Percentiles rank a stretch among this genome's conserved stretches.
These are phyloP conservation scores for Oehlia diaphana DNA, from an alignment of 192 early-diverging fungal genomes.

Conservation along the genomic window DNA sequence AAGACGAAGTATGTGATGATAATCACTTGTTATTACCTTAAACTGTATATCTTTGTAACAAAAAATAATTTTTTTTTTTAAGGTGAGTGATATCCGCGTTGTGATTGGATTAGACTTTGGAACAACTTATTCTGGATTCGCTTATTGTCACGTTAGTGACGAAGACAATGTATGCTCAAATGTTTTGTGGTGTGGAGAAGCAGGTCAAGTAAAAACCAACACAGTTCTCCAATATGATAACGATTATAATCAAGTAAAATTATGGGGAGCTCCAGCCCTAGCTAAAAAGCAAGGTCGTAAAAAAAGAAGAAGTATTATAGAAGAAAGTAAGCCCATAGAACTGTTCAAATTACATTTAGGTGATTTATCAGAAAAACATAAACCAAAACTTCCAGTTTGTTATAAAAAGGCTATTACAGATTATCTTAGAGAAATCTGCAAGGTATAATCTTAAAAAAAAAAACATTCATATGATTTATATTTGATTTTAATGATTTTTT, in stretches of 20 bases:
- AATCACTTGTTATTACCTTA: too few relatives aligned
- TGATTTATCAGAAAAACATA: neutral
- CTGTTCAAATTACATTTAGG: constrained; percentile 7
- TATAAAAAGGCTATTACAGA: constrained; percentile 10
- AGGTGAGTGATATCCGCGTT: neutral
- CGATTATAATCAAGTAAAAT: neutral
- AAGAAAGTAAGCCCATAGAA: neutral
- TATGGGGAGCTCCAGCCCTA: neutral
- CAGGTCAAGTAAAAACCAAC: neutral
- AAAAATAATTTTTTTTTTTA: neutral
- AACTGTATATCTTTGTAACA: too few relatives aligned
- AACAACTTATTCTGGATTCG: neutral
- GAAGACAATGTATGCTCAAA: neutral
- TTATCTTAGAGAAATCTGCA: constrained; percentile 9
- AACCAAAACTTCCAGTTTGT: neutral
- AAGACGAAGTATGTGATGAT: too few relatives aligned
- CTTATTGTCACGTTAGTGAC: neutral
- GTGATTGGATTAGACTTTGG: neutral
- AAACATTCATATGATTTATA: too few relatives aligned
- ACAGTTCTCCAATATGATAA: neutral
- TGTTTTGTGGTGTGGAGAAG: neutral
- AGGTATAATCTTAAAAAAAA: neutral
- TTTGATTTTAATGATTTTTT: too few relatives aligned
- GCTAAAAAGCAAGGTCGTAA: neutral
- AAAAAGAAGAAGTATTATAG: neutral